These are phyloP conservation scores for Mycena sp. DNA, from an alignment of 1,284 basidiomycete genomes.

Conservation along the genomic window DNA sequence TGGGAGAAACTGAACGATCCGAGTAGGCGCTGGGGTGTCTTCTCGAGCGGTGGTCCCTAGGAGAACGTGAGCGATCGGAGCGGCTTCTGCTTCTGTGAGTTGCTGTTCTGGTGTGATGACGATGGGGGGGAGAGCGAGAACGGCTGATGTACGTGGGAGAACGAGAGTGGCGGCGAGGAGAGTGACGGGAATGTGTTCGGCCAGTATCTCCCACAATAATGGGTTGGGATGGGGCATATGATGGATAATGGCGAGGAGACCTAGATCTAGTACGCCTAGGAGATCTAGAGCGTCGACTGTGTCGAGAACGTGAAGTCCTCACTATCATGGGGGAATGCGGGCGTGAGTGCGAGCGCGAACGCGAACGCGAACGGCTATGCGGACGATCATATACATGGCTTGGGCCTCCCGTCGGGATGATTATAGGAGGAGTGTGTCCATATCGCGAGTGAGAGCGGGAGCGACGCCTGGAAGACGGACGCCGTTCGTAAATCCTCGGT, in stretches of 20 bases:
- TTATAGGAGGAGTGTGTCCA: slow-evolving; percentile 6
- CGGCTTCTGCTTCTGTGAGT: not conserved
- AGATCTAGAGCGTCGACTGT: slow-evolving; percentile 16
- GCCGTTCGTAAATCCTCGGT: slow-evolving; percentile 4
- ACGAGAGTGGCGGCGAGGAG: not conserved
- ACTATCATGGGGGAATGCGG: slow-evolving; percentile 31
- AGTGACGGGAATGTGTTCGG: not conserved
- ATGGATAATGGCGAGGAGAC: too few relatives aligned
- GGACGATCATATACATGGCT: slow-evolving; percentile 2
- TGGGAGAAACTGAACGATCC: not conserved
- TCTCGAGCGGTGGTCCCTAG: slow-evolving; percentile 3
- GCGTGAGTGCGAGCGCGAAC: slow-evolving; percentile 20
- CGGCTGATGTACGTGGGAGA: not conserved
- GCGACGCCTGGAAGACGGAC: not conserved
- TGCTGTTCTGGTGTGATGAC: too few relatives aligned
- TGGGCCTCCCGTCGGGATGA: not conserved
- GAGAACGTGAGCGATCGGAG: slow-evolving; percentile 19
- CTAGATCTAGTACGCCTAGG: slow-evolving; percentile 8
- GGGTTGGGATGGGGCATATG: too few relatives aligned
- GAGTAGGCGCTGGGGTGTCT: not conserved
- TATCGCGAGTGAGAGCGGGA: slow-evolving; percentile 31
- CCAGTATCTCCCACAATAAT: slow-evolving; percentile 3
- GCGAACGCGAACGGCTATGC: slow-evolving; percentile 9
- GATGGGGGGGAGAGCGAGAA: not conserved
- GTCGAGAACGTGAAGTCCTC: not conserved